Base-by-base conservation (phyloP, 2,329 filamentous ascomycete genomes). In the Pleurostoma richardsiae region DNA sequence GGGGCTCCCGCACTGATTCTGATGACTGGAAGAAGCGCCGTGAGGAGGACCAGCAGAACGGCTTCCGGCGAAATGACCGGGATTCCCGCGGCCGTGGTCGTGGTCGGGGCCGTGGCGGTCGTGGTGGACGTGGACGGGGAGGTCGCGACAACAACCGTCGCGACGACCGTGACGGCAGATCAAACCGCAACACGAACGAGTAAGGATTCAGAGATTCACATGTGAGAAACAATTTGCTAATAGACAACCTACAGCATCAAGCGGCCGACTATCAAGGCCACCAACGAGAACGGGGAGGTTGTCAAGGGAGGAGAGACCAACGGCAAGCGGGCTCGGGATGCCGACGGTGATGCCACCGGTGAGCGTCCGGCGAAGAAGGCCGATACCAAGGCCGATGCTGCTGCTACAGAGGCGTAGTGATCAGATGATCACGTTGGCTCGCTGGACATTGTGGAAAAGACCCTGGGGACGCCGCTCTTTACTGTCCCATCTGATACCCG, bases 11-110 rank as follows among this genome's bases (percentile, higher is more conserved):
- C 45, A 66, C 67, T 44, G 73, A 80, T 56, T 62, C 70, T 43
- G 68, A 80, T 55, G 76, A 85, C 65, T 85, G 82, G 80, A 85
- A 82, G 69, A 74, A 76, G 64, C 76, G 82, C 54, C 75, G 81
- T 27, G 79, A 83, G 6, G 62, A 82, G 40, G 81, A 85, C 56
- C 79, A 79, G 61, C 78, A 77, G 64, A 72, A 72, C 55, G 82
- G 81, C 27, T 81, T 80, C 67, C 71, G 72, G 47, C 72, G 72
- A 33, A 68, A 71, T 39, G 62, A 69, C 6, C 63, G 71, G 10
- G 68, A 69, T 5, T 61, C 59, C 42, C 66, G 67, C 42, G 69
- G 71, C 4, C 61, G 66, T 26, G 56, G 65, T 29, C 19, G 19
- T 19, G 19, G 19, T 19, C 19, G 19, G 19, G 63, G 66, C 28